Evolutionary conservation across 2,329 filamentous ascomycete genomes (phyloP), one percentile per base, ranked within the genome.

Genomic region (Penicillium sp.): DNA sequence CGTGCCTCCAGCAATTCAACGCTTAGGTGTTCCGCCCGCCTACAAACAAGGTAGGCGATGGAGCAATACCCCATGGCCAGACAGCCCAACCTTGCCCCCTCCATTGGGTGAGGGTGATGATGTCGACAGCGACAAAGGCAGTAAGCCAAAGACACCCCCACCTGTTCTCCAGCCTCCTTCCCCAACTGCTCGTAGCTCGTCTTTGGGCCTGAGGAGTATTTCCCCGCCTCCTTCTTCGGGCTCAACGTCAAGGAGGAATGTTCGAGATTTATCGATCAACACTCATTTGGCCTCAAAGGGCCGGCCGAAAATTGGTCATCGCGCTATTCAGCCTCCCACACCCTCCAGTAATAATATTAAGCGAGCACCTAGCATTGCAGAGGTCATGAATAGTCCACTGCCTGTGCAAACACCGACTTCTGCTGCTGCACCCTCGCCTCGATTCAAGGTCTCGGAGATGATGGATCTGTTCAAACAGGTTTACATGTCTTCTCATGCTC

Each of bases 381-480:
- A 77, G 57, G 69, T 78, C 25, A 75, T 78, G 67, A 74, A 75
- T 53, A 77, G 70, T 27, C 75, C 75, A 31, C 45, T 76, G n/a
- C 70, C 71, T 8, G 61, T 66, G 14, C 60, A 57, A 19, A 71
- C 65, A 23, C 64, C 72, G 1, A 67, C 26, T 55, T 62, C 10
- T 48, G 63, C 50, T 66, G 66, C 19, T 67, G 67, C 21, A 26
- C 61, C 66, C 31, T 62, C 64, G 5, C 61, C 72, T 2, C 69
- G 64, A 19, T 69, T 71, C 50, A 76, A 74, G 50, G 65, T 72
- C 16, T 68, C 72, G 6, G 75, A 78, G 54, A 73, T 78, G 31
- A 77, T 78, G 74, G 71, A 73, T 26, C 63, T 78, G 60, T 75
- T 78, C 50, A 74, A 64, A 50, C 72, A 76, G 61, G 74, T 74